phyloP scores from a whole-genome alignment of 2,329 filamentous ascomycete genomes.

The Sclerotinia spermophila region DNA sequence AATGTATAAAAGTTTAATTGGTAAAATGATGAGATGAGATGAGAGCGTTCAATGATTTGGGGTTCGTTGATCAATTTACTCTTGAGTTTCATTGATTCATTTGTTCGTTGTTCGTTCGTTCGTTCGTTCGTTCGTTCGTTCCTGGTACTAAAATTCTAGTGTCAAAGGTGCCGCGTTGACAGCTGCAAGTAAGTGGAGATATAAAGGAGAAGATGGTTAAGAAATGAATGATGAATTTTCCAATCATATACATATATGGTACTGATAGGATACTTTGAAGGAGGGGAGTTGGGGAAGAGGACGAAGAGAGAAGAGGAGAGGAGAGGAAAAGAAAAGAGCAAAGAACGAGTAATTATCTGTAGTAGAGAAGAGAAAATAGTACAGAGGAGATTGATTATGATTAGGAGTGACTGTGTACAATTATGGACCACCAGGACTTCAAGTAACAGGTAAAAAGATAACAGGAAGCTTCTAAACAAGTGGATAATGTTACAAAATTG shows the following conservation, averaged over 20 bases:
- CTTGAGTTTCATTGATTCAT: too few relatives aligned
- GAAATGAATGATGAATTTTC: background rate
- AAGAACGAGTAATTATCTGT: too few relatives aligned
- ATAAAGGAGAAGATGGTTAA: background rate
- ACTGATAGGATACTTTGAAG: too few relatives aligned
- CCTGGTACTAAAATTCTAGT: background rate
- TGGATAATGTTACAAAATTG: too few relatives aligned
- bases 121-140: background rate
- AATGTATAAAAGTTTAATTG: background rate
- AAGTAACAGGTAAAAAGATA: too few relatives aligned
- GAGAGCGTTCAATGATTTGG: background rate
- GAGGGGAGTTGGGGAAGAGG: too few relatives aligned
- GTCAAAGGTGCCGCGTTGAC: background rate
- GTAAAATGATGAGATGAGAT: background rate
- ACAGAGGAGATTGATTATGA: too few relatives aligned
- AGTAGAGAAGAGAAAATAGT: too few relatives aligned
- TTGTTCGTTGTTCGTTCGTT: background rate
- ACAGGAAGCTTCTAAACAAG: too few relatives aligned
- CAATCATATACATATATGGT: background rate
- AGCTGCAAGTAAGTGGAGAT: conserved; percentile 1
- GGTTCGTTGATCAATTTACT: background rate
- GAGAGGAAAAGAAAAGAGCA: too few relatives aligned
- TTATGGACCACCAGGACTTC: too few relatives aligned
- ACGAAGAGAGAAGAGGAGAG: background rate
- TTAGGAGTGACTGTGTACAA: too few relatives aligned